Evolutionary conservation across 1,284 basidiomycete genomes (phyloP).

Genomic region (Volvariella volvacea): DNA sequence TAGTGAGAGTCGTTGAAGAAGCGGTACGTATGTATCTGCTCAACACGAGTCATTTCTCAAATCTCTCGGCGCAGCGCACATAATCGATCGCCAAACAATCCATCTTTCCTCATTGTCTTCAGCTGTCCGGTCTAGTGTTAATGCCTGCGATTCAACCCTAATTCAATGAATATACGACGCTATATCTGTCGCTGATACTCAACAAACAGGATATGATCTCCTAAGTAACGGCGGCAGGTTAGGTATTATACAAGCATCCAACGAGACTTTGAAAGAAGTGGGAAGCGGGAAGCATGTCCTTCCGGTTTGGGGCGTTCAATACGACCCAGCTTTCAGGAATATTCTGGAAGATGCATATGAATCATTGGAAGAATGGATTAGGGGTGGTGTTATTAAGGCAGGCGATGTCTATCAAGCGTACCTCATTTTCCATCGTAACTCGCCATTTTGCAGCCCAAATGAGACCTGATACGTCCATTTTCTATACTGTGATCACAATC

Average conservation of each 20-base stretch:
- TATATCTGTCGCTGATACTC: slow-evolving; percentile 15
- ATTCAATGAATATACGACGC: slow-evolving; percentile 28
- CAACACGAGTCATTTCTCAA: slow-evolving; percentile 35
- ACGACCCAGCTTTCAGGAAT: slow-evolving; percentile 7
- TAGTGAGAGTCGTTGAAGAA: too few species aligned
- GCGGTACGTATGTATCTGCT: slow-evolving; percentile 38
- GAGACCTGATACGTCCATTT: too few species aligned
- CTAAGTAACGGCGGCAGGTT: slow-evolving; percentile 35
- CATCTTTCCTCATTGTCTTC: slow-evolving; percentile 7
- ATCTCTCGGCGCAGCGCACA: slow-evolving; percentile 42
- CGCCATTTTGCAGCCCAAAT: too few species aligned
- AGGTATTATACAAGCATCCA: slow-evolving; percentile 27
- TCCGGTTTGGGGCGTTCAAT: not conserved
- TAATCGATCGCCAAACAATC: slow-evolving; percentile 30
- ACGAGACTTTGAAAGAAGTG: slow-evolving; percentile 31
- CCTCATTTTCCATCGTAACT: too few species aligned
- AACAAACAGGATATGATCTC: slow-evolving; percentile 13
- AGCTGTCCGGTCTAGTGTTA: slow-evolving; percentile 17
- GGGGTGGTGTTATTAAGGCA: slow-evolving; percentile 15
- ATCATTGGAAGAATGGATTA: slow-evolving; percentile 9
- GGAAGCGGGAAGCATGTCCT: not conserved
- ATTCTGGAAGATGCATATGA: slow-evolving; percentile 10
- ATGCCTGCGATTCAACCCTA: slow-evolving; percentile 13
- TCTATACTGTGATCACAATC: too few species aligned
- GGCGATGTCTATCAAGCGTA: too few species aligned